A percentile compares a stretch with the other conserved stretches of the same genome.
phyloP scores from a whole-genome alignment of 1,284 basidiomycete species.

The Boletellus sp. region DNA sequence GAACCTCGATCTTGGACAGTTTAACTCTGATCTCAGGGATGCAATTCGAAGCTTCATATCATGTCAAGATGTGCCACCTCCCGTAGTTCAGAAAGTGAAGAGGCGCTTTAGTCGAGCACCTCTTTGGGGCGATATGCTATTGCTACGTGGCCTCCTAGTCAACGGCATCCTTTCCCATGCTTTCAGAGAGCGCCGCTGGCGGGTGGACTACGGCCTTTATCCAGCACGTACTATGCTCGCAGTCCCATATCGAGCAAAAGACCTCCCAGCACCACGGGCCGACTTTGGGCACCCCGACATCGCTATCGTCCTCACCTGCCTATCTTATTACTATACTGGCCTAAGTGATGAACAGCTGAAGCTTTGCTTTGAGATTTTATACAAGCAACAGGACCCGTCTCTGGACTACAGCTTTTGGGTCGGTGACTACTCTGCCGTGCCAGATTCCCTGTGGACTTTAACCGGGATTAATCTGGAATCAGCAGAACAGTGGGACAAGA shows the following conservation, averaged over 20 bases:
- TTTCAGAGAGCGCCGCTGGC: slow-evolving; percentile 31
- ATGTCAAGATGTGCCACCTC: background rate
- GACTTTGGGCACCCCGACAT: too few species aligned
- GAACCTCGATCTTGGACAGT: slow-evolving; percentile 15
- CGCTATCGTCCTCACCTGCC: too few species aligned
- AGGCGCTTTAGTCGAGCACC: slow-evolving; percentile 9
- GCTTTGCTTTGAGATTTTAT: slow-evolving; percentile 37
- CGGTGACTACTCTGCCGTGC: slow-evolving; percentile 18
- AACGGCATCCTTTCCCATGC: slow-evolving; percentile 28
- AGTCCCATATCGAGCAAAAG: too few species aligned
- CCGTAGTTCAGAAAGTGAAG: slow-evolving; percentile 22
- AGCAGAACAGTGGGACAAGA: slow-evolving; percentile 27
- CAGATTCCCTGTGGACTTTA: slow-evolving; percentile 28
- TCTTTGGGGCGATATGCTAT: slow-evolving; percentile 35
- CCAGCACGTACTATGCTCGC: slow-evolving; percentile 28
- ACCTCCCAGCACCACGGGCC: too few species aligned
- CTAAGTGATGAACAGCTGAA: slow-evolving; percentile 37
- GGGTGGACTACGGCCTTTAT: slow-evolving; percentile 50
- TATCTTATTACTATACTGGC: slow-evolving; percentile 40
- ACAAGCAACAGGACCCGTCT: slow-evolving; percentile 40
- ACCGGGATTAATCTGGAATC: slow-evolving; percentile 42
- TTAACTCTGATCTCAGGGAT: slow-evolving; percentile 9
- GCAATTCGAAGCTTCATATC: slow-evolving; percentile 25
- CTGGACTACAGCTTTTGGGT: slow-evolving; percentile 44
- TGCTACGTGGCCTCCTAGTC: slow-evolving; percentile 41